These are phyloP conservation scores for Russula sp. DNA, from an alignment of 768 basidiomycete genomes.

Conservation along the genomic window DNA sequence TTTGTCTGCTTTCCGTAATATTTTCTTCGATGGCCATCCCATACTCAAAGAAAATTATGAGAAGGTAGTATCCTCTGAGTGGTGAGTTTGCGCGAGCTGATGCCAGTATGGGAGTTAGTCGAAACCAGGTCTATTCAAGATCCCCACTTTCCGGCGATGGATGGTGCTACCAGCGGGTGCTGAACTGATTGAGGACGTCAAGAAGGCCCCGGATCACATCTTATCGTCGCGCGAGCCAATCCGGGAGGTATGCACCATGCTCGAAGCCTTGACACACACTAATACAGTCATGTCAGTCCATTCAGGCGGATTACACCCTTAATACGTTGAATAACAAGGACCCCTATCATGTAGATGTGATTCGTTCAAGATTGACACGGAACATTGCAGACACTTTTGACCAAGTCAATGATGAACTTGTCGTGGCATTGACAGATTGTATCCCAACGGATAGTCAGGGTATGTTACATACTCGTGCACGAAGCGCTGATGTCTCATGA, in stretches of 20 bases:
- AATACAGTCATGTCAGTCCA: neutral
- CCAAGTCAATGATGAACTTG: neutral
- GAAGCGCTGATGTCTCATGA: neutral
- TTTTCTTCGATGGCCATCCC: neutral
- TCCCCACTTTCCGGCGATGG: neutral
- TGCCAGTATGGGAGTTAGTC: neutral
- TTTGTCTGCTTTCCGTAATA: neutral
- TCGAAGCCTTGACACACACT: neutral
- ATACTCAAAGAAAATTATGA: neutral
- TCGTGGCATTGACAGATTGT: neutral
- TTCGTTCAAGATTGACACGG: neutral
- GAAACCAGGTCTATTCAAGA: neutral
- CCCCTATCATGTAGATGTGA: neutral
- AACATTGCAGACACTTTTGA: neutral
- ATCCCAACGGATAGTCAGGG: neutral
- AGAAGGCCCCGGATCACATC: neutral
- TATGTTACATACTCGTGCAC: too few relatives aligned
- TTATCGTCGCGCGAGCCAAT: neutral
- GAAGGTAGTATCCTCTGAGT: neutral
- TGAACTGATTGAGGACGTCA: neutral
- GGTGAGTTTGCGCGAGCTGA: neutral
- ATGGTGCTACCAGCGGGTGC: neutral
- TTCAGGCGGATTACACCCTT: neutral
- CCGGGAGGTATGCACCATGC: neutral
- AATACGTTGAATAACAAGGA: neutral